Base-by-base conservation (phyloP, 1,284 basidiomycete genomes). In the Heterobasidion parviporum region DNA sequence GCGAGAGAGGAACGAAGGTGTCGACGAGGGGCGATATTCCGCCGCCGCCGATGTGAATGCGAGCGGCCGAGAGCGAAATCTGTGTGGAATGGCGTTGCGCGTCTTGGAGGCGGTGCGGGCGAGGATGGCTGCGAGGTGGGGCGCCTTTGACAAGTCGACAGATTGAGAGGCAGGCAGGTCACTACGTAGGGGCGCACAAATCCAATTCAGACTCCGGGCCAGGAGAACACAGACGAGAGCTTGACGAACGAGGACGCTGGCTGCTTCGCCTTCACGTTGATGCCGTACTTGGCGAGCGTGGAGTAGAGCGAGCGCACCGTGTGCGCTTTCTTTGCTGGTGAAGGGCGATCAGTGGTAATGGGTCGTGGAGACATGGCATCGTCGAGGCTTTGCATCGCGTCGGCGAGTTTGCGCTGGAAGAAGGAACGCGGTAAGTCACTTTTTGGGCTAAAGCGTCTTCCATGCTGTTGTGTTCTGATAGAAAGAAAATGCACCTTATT, bases 11-110 rank as follows among this genome's bases (percentile, higher is more conserved):
- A 92, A 87, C 1, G 83, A 87, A 1, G 78, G 68, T 6, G 79
- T 77, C 9, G 89, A 91, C 4, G 87, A 89, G 4, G 89, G 89
- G 52, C 87, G 76, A 63, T 91, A 92, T 57, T 89, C 86, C 5
- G 80, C 70, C 6, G 74, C 63, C 7, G 65, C 56, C 0, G 67
- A 18, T 48, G 46, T 48, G n/a, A 16, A 48, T 12, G 46, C 6
- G 15, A 7, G 46, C 16, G 26, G 12, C 18, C 5, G 60, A 8
- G 67, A 66, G 14, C 66, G 68, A 16, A 60, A 60, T 61, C 16
- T 74, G 67, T 75, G 73, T 0, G 77, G 71, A n/a, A 79, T 67
- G 2, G 72, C 70, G 62, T 75, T 81, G 50, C 76, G 75, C n/a
- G 79, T 79, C 54, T 74, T 80, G 6, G 75, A 74, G 4, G 80